Evolutionary conservation across 768 basidiomycete species (phyloP).

Genomic region (Pleurotus giganteus): DNA sequence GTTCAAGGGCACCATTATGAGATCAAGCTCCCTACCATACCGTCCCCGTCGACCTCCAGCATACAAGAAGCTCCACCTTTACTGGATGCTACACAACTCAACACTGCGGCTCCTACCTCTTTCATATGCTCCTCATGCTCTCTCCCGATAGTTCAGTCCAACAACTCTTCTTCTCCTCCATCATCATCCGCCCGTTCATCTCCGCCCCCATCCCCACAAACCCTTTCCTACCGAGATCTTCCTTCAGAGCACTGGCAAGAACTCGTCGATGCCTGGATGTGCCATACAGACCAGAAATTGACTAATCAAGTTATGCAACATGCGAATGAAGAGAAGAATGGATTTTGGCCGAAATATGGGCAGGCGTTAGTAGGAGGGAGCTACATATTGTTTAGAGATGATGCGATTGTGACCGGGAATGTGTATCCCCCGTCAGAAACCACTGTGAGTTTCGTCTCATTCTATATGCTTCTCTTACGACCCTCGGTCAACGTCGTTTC

Average conservation of each 20-base stretch:
- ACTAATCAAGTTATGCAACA: conserved; percentile 64
- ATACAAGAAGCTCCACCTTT: conserved; percentile 40
- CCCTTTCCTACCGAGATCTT: conserved; percentile 70
- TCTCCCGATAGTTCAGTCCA: conserved; percentile 61
- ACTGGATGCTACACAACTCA: conserved; percentile 70
- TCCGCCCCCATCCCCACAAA: conserved; percentile 20
- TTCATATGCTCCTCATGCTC: conserved; percentile 83
- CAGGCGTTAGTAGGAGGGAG: conserved; percentile 88
- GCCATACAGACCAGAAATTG: conserved; percentile 86
- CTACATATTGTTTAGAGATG: conserved; percentile 77
- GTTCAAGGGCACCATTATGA: conserved; percentile 64
- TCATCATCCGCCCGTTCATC: not conserved
- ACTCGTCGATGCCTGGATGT: conserved; percentile 98
- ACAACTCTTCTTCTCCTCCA: not conserved
- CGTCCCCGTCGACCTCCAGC: conserved; percentile 22
- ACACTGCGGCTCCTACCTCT: conserved; percentile 49
- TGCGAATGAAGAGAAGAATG: conserved; percentile 40
- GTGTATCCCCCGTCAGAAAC: conserved; percentile 40
- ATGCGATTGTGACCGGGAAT: conserved; percentile 51
- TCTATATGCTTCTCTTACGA: conserved; percentile 13
- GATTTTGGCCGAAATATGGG: conserved; percentile 75
- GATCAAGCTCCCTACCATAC: conserved; percentile 55
- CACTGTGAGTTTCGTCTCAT: conserved; percentile 50
- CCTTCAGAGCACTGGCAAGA: conserved; percentile 98
- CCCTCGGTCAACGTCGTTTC: conserved; percentile 6